Base-by-base conservation (phyloP, 371 early-diverging fungal species). In the Rhizopus microsporus region DNA sequence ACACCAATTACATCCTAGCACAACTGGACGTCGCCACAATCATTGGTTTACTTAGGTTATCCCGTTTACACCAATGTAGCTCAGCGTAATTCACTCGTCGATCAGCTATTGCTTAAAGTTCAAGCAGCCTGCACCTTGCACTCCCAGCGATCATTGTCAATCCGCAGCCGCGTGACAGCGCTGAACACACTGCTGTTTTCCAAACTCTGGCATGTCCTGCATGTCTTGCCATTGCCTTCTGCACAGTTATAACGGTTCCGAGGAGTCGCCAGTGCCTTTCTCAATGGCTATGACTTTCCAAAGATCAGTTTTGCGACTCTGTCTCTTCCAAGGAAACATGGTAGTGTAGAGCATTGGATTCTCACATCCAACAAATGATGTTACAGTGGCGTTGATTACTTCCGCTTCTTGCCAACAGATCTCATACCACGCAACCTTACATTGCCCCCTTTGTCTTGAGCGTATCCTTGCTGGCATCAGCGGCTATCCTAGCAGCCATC, bases 1-100 rank as follows among this genome's bases (percentile, higher is more conserved):
- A 31, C 49, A 12, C 29, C n/a, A 29, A 62, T 62, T 4, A 29
- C 45, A 16, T 31, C 37, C 30, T 62, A 52, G 40, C 62, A 62
- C 34, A 42, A 62, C 10, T 16, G 47, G 9, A 4, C 30, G 1
- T 56, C 62, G 2, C 42, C 57, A 13, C 17, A 40, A 2, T 47
- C 57, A 1, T 34, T 57, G 5, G 15, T 8, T 9, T 62, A 62
- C 23, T 42, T 62, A 4, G 62, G 57, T 2, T 62, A 38, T 30
- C 53, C 53, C 17, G 33, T 58, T 9, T 44, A 23, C 8, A 44
- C 58, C 34, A 51, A 17, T 16, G 15, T 45, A 3, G 34, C 33
- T 4, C 51, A 58, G 45, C 51, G 58, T 7, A 45, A 51, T 13
- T 1, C 4, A 0, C 67, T 60, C 32, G 52, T 64, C 7, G 50